phyloP scores from a whole-genome alignment of 306 rosid species.

The Vigna hirtella region DNA sequence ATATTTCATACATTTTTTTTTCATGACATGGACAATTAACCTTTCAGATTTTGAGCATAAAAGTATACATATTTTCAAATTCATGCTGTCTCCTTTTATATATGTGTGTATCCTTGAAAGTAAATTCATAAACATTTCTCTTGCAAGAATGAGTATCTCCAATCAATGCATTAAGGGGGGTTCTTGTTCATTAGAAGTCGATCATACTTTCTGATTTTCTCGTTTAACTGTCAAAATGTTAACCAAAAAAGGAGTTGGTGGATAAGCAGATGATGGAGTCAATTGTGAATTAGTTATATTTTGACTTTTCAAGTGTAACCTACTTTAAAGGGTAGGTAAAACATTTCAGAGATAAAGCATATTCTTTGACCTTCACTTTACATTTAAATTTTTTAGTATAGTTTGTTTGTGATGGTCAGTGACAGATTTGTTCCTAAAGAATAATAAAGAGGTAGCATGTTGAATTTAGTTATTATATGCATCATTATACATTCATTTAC shows the following conservation, averaged over 20 bases:
- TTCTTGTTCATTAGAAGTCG: neutral
- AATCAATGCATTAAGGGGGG: neutral
- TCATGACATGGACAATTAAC: neutral
- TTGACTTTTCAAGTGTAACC: neutral
- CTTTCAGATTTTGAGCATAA: slow-evolving; percentile 18
- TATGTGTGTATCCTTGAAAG: slow-evolving; percentile 6
- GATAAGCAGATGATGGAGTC: neutral
- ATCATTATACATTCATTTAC: neutral
- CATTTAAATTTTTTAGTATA: neutral
- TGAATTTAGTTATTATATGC: neutral
- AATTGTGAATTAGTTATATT: neutral
- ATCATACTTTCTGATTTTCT: neutral
- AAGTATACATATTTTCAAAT: slow-evolving; percentile 4
- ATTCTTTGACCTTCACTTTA: neutral
- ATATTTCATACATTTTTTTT: neutral
- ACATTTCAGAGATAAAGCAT: neutral
- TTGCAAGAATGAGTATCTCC: neutral
- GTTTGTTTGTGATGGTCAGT: neutral
- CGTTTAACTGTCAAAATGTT: neutral
- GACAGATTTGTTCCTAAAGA: neutral
- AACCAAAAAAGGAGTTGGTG: neutral
- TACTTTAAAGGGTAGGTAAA: slow-evolving; percentile 9
- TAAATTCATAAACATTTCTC: neutral
- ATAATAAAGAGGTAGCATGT: slow-evolving; percentile 7
- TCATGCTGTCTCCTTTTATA: neutral